Base-by-base conservation (phyloP, 2,329 filamentous ascomycete species). In the Cylindrodendrum hubeiense region DNA sequence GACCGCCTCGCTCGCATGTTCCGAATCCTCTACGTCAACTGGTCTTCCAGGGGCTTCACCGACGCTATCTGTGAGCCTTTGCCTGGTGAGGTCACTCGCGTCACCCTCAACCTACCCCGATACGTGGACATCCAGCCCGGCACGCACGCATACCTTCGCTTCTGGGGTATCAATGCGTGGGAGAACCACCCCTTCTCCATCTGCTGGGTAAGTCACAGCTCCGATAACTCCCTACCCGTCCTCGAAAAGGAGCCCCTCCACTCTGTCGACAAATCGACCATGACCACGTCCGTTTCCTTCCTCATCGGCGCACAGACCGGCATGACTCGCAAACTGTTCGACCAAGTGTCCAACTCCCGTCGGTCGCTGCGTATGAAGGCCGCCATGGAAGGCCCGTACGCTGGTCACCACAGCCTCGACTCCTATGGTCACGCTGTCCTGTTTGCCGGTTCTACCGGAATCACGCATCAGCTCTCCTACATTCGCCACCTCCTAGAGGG, bases 401-500 rank as follows among this genome's bases (percentile, higher is more conserved):
- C 89, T 5, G 91, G 91, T 44, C 91, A 94, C 76, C 92, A 97
- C 80, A 90, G 90, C 66, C 90, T 98, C 69, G 91, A 94, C 79
- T 98, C 95, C 8, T 98, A 98, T 79, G 95, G 96, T 41, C 96
- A 97, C 46, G 90, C 91, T 47, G 88, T 99, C 68, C 90, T 99
- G 61, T 94, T 98, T 76, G 95, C 95, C 13, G 95, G 94, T 61
- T 93, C 95, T 62, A 94, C 96, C 5, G 96, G 96, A 67, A 98
- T 99, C 80, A 97, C 95, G 1, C 95, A 98, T 79, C 94, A 97
- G 78, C 89, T 98, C 30, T 93, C 94, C 34, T 97, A 97, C 78
- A 87, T 98, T 9, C 91, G 90, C 60, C 91, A 96, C 55, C 84
- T 95, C 5, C 86, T 95, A 63, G 82, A 89, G 58, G 91, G 91